phyloP scores from a whole-genome alignment of 2,329 filamentous ascomycete genomes.

The Aureobasidium leucospermi region DNA sequence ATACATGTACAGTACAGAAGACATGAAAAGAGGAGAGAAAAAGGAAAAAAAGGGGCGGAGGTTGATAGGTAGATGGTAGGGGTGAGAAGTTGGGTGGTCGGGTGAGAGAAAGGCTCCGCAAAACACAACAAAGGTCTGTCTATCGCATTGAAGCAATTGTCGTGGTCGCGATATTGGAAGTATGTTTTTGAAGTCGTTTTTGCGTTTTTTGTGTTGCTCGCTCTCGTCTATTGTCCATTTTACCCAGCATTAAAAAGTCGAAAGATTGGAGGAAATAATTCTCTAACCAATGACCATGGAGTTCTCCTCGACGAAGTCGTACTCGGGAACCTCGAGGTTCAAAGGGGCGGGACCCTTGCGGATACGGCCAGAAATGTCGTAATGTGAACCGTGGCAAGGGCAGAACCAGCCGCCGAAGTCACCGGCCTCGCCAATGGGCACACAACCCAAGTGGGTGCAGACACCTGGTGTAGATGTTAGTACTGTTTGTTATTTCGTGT shows the following conservation, averaged over 20 bases:
- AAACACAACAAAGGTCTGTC: neutral
- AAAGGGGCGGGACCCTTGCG: conserved; percentile 94
- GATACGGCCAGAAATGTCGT: conserved; percentile 98
- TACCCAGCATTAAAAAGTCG: conserved; percentile 10
- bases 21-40: neutral
- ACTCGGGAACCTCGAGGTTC: conserved; percentile 89
- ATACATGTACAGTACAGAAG: conserved; percentile 13
- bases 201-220: neutral
- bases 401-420: conserved; percentile 99
- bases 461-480: conserved; percentile 57
- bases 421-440: conserved; percentile 96
- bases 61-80: neutral
- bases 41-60: neutral
- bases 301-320: conserved; percentile 87
- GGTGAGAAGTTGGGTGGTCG: neutral
- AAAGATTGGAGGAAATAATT: neutral
- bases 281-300: conserved; percentile 84
- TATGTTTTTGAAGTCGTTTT: neutral
- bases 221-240: conserved; percentile 2
- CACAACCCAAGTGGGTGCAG: conserved; percentile 98
- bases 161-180: neutral
- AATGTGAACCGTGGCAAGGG: conserved; percentile 99
- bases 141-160: neutral
- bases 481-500: neutral
- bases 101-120: neutral